Evolutionary conservation across 208 protist species (phyloP).

Genomic region (Wallacemonas sp.): DNA sequence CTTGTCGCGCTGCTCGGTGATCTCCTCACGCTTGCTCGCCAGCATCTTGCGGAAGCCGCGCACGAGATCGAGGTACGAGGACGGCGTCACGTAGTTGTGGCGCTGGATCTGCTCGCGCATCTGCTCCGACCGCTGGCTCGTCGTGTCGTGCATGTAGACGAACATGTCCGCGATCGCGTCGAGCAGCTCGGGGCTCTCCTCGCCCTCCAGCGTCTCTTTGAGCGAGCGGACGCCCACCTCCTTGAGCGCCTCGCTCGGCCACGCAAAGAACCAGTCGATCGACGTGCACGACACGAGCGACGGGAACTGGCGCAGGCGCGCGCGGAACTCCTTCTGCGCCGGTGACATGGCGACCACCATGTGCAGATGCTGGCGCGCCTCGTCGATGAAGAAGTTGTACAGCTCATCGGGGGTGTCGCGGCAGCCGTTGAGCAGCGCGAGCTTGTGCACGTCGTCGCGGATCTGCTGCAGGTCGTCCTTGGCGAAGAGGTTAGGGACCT

Average conservation of each 20-base stretch:
- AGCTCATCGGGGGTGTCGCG: conserved; percentile 93
- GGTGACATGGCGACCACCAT: conserved; percentile 98
- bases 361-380: conserved; percentile 94
- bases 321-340: conserved; percentile 94
- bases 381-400: conserved; percentile 97
- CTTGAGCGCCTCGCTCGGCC: conserved; percentile 97
- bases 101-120: conserved; percentile 95
- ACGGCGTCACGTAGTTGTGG: conserved; percentile 98
- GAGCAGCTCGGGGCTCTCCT: conserved; percentile 87
- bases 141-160: conserved; percentile 93
- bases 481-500: conserved; percentile 98
- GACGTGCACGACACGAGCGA: conserved; percentile 97
- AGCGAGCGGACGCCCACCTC: conserved; percentile 92
- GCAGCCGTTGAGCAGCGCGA: conserved; percentile 86
- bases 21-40: conserved; percentile 90
- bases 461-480: conserved; percentile 95
- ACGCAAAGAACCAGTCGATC: conserved; percentile 99
- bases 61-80: conserved; percentile 97
- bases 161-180: conserved; percentile 91
- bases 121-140: conserved; percentile 73
- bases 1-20: conserved; percentile 97
- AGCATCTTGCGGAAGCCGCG: conserved; percentile 95
- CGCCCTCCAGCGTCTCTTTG: conserved; percentile 77
- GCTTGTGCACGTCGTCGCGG: conserved; percentile 90
- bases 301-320: conserved; percentile 98